A percentile compares a stretch with the other conserved stretches of the same genome.
phyloP scores from a whole-genome alignment of 2,329 filamentous ascomycete genomes.

The Aspergillus fumigatiaffinis region DNA sequence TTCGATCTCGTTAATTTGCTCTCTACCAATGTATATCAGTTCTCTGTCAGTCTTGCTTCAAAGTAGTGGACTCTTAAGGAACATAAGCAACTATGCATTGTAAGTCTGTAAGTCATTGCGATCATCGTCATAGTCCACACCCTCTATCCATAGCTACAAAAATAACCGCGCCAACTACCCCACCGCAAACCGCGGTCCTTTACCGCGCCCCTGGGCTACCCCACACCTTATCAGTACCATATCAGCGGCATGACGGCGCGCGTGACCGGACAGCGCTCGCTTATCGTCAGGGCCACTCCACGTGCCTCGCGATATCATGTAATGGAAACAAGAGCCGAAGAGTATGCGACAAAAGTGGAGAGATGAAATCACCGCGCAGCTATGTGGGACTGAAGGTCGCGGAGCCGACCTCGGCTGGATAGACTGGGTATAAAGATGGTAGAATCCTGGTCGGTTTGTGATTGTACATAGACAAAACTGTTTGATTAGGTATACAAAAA shows the following conservation, averaged over 20 bases:
- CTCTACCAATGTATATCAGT: too few species aligned
- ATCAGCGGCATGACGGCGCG: neutral
- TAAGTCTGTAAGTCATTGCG: too few species aligned
- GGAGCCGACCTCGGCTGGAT: neutral
- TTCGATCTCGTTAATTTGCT: neutral
- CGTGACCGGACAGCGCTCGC: neutral
- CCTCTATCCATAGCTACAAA: neutral
- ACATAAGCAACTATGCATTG: too few species aligned
- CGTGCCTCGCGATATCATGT: neutral
- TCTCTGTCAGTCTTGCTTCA: too few species aligned
- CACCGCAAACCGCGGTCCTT: neutral
- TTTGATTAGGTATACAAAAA: neutral
- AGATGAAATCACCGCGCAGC: neutral
- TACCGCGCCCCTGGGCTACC: neutral
- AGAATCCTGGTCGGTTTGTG: neutral
- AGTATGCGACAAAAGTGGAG: neutral
- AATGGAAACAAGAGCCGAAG: neutral
- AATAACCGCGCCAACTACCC: neutral
- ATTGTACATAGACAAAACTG: neutral
- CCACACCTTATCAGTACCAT: neutral
- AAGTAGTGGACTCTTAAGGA: too few species aligned
- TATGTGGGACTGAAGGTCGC: neutral
- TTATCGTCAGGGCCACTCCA: neutral
- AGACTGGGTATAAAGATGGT: neutral
- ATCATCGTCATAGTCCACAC: too few species aligned